Evolutionary conservation across 2,329 filamentous ascomycete species (phyloP).

Genomic region (Hyphodiscus sp.): DNA sequence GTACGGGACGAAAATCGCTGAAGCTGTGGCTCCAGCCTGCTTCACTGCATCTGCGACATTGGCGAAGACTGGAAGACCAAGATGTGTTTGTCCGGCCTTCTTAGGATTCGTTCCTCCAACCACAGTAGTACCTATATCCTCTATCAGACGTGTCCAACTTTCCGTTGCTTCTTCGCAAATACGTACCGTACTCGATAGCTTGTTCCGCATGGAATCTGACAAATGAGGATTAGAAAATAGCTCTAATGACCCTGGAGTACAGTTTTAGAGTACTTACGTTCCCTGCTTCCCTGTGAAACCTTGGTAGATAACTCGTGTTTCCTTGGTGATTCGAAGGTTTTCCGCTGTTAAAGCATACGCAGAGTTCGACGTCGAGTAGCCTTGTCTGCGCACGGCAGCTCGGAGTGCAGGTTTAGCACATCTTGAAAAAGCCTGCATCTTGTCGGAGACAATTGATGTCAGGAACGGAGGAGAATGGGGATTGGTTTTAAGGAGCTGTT

Average conservation of each 20-base stretch:
- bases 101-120: constrained; percentile 98
- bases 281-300: constrained; percentile 97
- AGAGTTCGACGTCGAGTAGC: constrained; percentile 66
- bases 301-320: constrained; percentile 95
- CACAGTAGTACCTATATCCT: constrained; percentile 74
- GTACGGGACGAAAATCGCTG: constrained; percentile 94
- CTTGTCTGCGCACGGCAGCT: constrained; percentile 62
- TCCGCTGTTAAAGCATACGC: constrained; percentile 67
- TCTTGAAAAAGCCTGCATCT: constrained; percentile 82
- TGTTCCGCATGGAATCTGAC: constrained; percentile 91
- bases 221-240: constrained; percentile 28
- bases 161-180: constrained; percentile 5
- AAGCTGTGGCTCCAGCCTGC: constrained; percentile 83
- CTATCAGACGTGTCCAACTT: constrained; percentile 25
- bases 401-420: constrained; percentile 62
- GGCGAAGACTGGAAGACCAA: constrained; percentile 88
- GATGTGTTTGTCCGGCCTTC: constrained; percentile 88
- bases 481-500: constrained; percentile 7
- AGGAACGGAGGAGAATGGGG: constrained; percentile 14
- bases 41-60: constrained; percentile 84
- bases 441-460: constrained; percentile 33
- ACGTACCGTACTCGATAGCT: constrained; percentile 93
- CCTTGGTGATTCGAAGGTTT: constrained; percentile 87
- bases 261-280: constrained; percentile 58
- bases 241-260: not conserved